phyloP scores from a whole-genome alignment of 257 asterid species.

The Henckelia pumila region DNA sequence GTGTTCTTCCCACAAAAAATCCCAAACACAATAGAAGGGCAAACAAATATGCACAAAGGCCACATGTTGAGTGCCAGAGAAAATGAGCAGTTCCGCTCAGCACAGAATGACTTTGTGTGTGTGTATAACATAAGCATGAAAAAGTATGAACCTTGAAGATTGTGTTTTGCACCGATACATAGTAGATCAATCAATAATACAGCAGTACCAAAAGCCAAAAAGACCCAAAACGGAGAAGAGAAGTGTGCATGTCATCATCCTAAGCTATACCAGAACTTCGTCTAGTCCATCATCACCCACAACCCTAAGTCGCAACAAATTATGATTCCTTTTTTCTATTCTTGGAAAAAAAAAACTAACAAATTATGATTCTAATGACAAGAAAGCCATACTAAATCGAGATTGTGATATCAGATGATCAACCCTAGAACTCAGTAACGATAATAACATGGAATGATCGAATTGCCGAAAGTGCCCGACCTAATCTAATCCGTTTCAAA shows the following conservation, averaged over 20 bases:
- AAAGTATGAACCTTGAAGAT: background rate
- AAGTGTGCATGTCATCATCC: background rate
- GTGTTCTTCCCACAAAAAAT: background rate
- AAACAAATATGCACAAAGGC: background rate
- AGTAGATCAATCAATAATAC: background rate
- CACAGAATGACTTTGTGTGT: too few species aligned
- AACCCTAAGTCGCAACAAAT: background rate
- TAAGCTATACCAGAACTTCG: background rate
- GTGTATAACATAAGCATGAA: background rate
- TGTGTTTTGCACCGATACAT: background rate
- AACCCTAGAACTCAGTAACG: conserved; percentile 3
- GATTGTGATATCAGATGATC: conserved; percentile 1
- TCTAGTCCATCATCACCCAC: background rate
- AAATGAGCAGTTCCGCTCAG: background rate
- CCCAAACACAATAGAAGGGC: background rate
- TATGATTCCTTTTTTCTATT: background rate
- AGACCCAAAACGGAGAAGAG: background rate
- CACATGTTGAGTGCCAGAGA: background rate
- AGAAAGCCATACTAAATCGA: background rate
- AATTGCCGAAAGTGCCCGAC: background rate
- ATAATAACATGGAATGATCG: background rate
- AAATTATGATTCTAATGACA: background rate
- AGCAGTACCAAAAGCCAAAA: background rate
- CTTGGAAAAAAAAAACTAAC: too few species aligned
- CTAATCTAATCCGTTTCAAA: background rate